These are phyloP conservation scores for Vicia villosa DNA, from an alignment of 306 rosid species.

Conservation along the genomic window DNA sequence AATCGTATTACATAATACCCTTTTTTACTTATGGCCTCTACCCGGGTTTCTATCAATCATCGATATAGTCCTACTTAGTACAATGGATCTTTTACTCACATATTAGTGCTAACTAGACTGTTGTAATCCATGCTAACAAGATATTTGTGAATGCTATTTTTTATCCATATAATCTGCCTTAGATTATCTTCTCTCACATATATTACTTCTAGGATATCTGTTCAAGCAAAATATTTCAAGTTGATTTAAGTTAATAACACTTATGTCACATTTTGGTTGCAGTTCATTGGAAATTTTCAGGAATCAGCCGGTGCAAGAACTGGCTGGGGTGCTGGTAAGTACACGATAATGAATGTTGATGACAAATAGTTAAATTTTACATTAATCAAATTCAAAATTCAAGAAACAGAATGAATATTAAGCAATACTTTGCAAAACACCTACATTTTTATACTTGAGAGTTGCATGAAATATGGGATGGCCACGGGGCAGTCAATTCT, in stretches of 20 bases:
- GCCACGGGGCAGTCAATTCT: background rate
- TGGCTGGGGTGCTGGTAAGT: constrained; percentile 99
- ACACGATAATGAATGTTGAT: constrained; percentile 21
- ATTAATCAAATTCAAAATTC: constrained; percentile 6
- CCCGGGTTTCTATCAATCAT: too few species aligned
- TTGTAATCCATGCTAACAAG: constrained; percentile 16
- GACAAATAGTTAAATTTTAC: constrained; percentile 18
- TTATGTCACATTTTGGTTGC: constrained; percentile 48
- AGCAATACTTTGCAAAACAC: constrained; percentile 3
- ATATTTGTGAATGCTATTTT: constrained; percentile 21
- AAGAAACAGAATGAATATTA: constrained; percentile 19
- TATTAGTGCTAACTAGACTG: background rate
- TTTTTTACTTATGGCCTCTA: too few species aligned
- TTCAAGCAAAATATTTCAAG: constrained; percentile 1
- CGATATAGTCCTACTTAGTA: background rate
- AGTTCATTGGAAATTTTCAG: constrained; percentile 94
- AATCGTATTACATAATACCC: too few species aligned
- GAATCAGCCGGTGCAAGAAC: constrained; percentile 71
- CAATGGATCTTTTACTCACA: constrained; percentile 10
- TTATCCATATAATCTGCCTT: background rate
- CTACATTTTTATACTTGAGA: background rate
- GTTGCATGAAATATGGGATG: constrained; percentile 16
- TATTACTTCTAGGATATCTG: constrained; percentile 7
- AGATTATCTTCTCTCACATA: constrained; percentile 10
- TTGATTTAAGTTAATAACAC: constrained; percentile 13